Conservation (phyloP, 805 yeast species). For the Martiniozyma abietophila region DNA sequence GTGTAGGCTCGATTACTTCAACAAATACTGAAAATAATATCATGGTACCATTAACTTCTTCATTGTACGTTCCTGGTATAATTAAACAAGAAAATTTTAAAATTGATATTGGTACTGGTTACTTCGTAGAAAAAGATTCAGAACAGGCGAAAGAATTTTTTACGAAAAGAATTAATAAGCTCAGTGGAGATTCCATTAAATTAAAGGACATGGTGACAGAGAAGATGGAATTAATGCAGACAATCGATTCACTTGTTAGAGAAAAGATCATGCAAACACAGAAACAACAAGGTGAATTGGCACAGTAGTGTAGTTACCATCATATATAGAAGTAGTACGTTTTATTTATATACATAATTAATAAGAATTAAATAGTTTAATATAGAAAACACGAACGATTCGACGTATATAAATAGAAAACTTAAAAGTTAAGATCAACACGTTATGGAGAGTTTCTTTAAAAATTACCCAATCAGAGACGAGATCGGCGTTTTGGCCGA, state of each 20-base stretch:
- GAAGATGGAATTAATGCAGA: slow-evolving; percentile 55
- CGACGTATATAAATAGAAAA: no score
- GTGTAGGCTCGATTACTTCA: slow-evolving; percentile 44
- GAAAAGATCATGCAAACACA: no score
- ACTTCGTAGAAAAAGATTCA: slow-evolving; percentile 73
- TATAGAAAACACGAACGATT: no score
- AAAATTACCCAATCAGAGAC: slow-evolving; percentile 1
- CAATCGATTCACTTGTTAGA: slow-evolving; percentile 50
- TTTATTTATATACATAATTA: no score
- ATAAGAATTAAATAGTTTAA: no score
- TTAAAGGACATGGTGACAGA: slow-evolving; percentile 67
- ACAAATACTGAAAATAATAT: slow-evolving; percentile 37
- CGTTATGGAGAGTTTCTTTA: no score
- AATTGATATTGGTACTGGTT: slow-evolving; percentile 96
- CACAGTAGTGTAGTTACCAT: no score
- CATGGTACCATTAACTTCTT: slow-evolving; percentile 80
- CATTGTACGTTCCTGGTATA: slow-evolving; percentile 83
- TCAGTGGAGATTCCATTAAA: slow-evolving; percentile 64
- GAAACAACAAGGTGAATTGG: no score
- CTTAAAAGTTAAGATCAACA: no score
- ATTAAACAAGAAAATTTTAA: slow-evolving; percentile 57
- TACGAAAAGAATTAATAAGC: slow-evolving; percentile 59
- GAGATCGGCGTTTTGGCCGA: slow-evolving; percentile 1
- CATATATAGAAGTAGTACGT: no score
- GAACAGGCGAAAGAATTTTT: slow-evolving; percentile 65